Conservation (phyloP, 768 basidiomycete genomes). For the Mycena metata region DNA sequence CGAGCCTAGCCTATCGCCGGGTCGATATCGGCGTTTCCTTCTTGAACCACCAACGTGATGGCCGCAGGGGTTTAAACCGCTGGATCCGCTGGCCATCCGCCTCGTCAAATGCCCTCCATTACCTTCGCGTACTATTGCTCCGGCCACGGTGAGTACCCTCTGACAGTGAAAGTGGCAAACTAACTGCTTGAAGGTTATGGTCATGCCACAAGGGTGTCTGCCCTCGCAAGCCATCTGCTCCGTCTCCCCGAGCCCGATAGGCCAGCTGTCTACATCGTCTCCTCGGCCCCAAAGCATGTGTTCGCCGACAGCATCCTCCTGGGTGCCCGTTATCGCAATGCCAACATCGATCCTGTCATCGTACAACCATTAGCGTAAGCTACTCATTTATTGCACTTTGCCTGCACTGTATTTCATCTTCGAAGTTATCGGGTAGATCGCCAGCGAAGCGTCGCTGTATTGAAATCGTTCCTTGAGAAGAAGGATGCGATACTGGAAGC, state of each 20-base stretch:
- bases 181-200: slow-evolving; percentile 68
- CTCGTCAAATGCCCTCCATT: slow-evolving; percentile 40
- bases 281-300: slow-evolving; percentile 80
- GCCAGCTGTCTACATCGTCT: slow-evolving; percentile 73
- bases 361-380: slow-evolving; percentile 84
- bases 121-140: slow-evolving; percentile 81
- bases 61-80: too few species aligned
- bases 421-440: slow-evolving; percentile 80
- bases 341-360: slow-evolving; percentile 84
- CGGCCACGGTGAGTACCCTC: slow-evolving; percentile 68
- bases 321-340: slow-evolving; percentile 78
- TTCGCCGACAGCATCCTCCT: slow-evolving; percentile 73
- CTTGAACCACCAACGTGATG: neutral
- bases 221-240: slow-evolving; percentile 73
- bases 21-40: neutral
- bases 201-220: slow-evolving; percentile 88
- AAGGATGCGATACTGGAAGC: slow-evolving; percentile 68
- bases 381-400: neutral
- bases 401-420: slow-evolving; percentile 20
- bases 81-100: neutral
- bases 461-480: slow-evolving; percentile 67
- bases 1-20: too few species aligned
- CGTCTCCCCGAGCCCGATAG: slow-evolving; percentile 53
- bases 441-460: slow-evolving; percentile 72
- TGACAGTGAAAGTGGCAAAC: neutral